Percentiles rank a stretch among this genome's conserved stretches.
Evolutionary conservation across 768 basidiomycete genomes (phyloP).

Genomic region (Amanita fuliginea): DNA sequence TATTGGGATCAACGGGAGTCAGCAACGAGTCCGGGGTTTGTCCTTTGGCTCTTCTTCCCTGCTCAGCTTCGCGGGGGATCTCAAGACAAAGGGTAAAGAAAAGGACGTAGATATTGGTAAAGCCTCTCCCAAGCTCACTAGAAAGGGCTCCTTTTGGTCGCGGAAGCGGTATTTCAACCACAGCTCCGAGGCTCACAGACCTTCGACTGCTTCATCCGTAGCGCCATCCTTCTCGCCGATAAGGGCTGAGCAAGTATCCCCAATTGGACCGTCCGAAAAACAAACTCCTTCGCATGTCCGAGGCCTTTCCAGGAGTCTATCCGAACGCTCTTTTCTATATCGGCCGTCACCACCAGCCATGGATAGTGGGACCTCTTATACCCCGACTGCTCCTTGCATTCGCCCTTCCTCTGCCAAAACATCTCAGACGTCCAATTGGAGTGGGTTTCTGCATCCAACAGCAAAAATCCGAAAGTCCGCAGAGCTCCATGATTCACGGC

Average conservation of each 20-base stretch:
- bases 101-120: slow-evolving; percentile 17
- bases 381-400: neutral
- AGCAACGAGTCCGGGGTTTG: slow-evolving; percentile 37
- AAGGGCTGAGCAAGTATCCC: slow-evolving; percentile 10
- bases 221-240: neutral
- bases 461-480: neutral
- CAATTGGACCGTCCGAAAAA: slow-evolving; percentile 9
- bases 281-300: slow-evolving; percentile 9
- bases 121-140: slow-evolving; percentile 30
- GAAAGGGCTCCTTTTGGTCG: slow-evolving; percentile 61
- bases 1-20: neutral
- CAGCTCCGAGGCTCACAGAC: slow-evolving; percentile 6
- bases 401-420: neutral
- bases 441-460: neutral
- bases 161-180: slow-evolving; percentile 28
- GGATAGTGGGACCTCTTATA: neutral
- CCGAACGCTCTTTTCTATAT: slow-evolving; percentile 2
- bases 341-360: neutral
- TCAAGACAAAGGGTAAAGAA: slow-evolving; percentile 37
- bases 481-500: neutral
- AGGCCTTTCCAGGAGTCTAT: slow-evolving; percentile 7
- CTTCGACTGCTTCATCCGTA: slow-evolving; percentile 23
- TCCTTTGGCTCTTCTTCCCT: slow-evolving; percentile 42
- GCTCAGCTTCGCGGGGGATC: slow-evolving; percentile 23
- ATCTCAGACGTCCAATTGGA: neutral